A percentile compares a stretch with the other conserved stretches of the same genome.
Conservation (phyloP, 1,139 yeast species). For the Kodamaea sp. region DNA sequence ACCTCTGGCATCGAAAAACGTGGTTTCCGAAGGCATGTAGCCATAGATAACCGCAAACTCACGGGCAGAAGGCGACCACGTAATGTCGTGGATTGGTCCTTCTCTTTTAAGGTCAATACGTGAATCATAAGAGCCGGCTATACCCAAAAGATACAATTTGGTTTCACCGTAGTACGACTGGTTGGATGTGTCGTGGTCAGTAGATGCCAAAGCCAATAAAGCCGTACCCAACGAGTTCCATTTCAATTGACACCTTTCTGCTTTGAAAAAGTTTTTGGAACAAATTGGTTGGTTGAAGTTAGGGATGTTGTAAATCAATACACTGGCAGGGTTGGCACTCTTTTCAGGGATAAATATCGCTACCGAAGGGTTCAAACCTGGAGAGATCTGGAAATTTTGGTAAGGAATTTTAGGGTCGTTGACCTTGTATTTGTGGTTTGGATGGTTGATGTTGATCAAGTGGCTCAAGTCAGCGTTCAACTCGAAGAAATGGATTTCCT, state of each 20-base stretch:
- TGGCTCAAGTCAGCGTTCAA: constrained; percentile 46
- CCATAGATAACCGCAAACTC: constrained; percentile 98
- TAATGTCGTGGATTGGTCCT: constrained; percentile 96
- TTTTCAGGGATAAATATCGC: constrained; percentile 90
- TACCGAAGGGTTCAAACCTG: constrained; percentile 89
- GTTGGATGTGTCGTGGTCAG: constrained; percentile 93
- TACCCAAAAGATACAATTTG: constrained; percentile 84
- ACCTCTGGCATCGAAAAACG: constrained; percentile 94
- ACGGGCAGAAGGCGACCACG: constrained; percentile 96
- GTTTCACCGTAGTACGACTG: constrained; percentile 97
- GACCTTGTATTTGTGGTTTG: constrained; percentile 61
- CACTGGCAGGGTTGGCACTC: constrained; percentile 83
- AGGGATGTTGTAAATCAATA: constrained; percentile 77
- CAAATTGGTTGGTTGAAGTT: constrained; percentile 79
- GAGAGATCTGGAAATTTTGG: constrained; percentile 65
- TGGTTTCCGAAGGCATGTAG: constrained; percentile 95
- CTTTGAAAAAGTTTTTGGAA: constrained; percentile 88
- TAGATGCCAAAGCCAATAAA: constrained; percentile 86
- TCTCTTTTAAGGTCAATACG: constrained; percentile 85
- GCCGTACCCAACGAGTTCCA: constrained; percentile 98
- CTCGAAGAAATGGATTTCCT: constrained; percentile 75
- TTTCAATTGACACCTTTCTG: constrained; percentile 86
- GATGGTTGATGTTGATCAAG: constrained; percentile 43
- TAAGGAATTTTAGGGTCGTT: constrained; percentile 59
- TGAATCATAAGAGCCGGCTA: constrained; percentile 90